Evolutionary conservation across 352 stramenopile species (phyloP).

Genomic region (Halophytophthora batemanensis): DNA sequence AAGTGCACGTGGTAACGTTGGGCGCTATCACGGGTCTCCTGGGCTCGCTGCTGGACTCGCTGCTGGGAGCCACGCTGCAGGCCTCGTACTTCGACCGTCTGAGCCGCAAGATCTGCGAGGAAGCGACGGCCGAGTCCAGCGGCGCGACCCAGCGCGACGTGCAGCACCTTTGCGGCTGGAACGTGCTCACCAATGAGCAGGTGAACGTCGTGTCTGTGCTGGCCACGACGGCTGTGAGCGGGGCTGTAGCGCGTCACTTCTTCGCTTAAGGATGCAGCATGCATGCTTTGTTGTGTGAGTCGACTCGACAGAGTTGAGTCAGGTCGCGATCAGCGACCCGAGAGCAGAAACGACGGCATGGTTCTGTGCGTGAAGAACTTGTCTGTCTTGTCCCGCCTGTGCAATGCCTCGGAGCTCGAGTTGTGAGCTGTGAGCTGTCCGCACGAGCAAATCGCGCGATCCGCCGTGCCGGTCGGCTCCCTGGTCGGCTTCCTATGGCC

Average conservation of each 20-base stretch:
- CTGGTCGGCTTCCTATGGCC: no score
- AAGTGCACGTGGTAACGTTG: constrained; percentile 54
- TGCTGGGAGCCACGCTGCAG: constrained; percentile 83
- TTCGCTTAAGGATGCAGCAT: constrained; percentile 35
- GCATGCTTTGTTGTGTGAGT: no score
- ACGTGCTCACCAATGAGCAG: constrained; percentile 68
- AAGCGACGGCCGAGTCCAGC: constrained; percentile 10
- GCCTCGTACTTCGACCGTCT: constrained; percentile 59
- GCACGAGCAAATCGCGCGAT: no score
- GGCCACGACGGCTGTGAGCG: constrained; percentile 48
- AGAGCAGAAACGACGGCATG: no score
- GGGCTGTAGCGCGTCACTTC: constrained; percentile 32
- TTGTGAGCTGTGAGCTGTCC: no score
- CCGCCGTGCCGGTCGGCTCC: no score
- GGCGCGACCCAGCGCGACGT: no score
- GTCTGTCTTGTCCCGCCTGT: no score
- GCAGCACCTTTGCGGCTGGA: constrained; percentile 22
- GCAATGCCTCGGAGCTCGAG: no score
- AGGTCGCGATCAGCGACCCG: no score
- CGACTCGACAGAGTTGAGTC: no score
- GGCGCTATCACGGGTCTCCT: constrained; percentile 57
- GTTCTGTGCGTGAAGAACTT: no score
- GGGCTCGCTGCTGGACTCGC: constrained; percentile 79
- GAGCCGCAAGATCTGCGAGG: constrained; percentile 59
- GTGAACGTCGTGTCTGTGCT: constrained; percentile 72